phyloP scores from a whole-genome alignment of 805 yeast species.

The Pichia membranifaciens region DNA sequence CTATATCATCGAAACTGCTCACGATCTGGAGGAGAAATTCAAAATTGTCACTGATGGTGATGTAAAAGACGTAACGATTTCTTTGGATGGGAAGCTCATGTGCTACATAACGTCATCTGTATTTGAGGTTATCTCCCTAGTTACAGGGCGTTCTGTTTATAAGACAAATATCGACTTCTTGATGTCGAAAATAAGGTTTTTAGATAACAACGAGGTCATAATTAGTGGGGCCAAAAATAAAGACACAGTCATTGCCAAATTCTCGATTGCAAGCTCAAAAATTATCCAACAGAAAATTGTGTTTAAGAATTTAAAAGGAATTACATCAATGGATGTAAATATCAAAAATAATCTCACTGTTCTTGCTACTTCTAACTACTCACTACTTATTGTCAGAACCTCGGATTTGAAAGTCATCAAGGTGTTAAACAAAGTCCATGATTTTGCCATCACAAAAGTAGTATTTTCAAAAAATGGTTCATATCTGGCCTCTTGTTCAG shows the following conservation, averaged over 20 bases:
- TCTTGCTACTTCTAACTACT: constrained; percentile 59
- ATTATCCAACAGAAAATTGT: constrained; percentile 38
- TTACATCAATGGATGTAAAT: constrained; percentile 47
- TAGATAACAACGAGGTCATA: constrained; percentile 32
- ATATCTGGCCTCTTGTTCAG: constrained; percentile 66
- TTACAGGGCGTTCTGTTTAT: constrained; percentile 38
- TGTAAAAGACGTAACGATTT: constrained; percentile 60
- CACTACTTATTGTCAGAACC: constrained; percentile 51
- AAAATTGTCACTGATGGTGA: constrained; percentile 49
- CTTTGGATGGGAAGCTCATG: constrained; percentile 60
- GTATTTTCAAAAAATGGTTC: constrained; percentile 64
- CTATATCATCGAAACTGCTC: constrained; percentile 50
- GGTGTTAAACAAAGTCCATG: constrained; percentile 57
- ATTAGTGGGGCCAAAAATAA: constrained; percentile 43
- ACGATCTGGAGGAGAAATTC: constrained; percentile 46
- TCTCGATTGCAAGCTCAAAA: constrained; percentile 37
- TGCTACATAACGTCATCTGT: constrained; percentile 54
- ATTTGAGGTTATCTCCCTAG: constrained; percentile 47
- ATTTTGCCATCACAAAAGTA: constrained; percentile 71
- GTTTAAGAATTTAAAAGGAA: constrained; percentile 46
- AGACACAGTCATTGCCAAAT: constrained; percentile 39
- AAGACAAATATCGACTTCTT: constrained; percentile 22
- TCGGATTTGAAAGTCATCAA: constrained; percentile 47
- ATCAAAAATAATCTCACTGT: constrained; percentile 39
- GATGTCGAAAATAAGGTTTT: constrained; percentile 30